Evolutionary conservation across 192 early-diverging fungal species (phyloP).

Genomic region (Entophlyctis luteolus): DNA sequence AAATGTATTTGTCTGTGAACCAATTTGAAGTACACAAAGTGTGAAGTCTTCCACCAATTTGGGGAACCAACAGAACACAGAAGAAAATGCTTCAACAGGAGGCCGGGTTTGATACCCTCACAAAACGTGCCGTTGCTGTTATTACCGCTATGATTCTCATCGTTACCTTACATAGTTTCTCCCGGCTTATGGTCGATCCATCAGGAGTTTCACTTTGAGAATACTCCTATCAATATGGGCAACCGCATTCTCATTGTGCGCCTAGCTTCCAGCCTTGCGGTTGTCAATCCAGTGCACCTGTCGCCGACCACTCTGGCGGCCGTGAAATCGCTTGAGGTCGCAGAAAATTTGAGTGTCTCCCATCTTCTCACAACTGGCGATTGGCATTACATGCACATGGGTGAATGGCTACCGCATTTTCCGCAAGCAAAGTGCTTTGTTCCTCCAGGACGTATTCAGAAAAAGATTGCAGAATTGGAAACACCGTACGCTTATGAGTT

Average conservation of each 20-base stretch:
- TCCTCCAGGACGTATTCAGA: neutral
- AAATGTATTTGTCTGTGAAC: too few species aligned
- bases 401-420: slow-evolving; percentile 4
- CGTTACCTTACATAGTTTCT: neutral
- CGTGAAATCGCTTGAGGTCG: neutral
- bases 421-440: neutral
- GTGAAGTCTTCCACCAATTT: too few species aligned
- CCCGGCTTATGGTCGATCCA: slow-evolving; percentile 9
- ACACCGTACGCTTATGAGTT: neutral
- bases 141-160: too few species aligned
- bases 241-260: neutral
- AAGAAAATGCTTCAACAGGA: too few species aligned
- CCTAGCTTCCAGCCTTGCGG: neutral
- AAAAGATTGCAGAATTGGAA: neutral
- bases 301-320: neutral
- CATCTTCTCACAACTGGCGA: neutral
- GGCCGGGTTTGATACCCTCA: too few species aligned
- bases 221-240: neutral
- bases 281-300: neutral
- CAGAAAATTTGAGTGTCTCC: neutral
- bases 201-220: neutral
- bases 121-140: too few species aligned
- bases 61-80: too few species aligned
- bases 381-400: slow-evolving; percentile 4
- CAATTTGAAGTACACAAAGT: too few species aligned